phyloP scores from a whole-genome alignment of 164 flowering plant species.

The Piper longum region DNA sequence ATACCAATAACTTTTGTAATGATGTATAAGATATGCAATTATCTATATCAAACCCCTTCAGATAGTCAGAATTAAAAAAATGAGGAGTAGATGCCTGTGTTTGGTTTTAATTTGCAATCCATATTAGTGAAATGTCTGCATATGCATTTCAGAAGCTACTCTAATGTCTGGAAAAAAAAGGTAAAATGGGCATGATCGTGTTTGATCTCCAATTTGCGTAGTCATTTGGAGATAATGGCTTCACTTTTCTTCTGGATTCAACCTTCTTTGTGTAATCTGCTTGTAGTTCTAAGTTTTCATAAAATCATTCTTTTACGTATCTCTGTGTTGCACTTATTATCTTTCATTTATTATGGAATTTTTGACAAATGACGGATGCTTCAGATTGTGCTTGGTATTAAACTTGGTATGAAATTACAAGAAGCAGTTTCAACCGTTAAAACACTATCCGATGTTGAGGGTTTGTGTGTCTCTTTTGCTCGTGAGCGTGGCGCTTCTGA shows the following conservation, averaged over 20 bases:
- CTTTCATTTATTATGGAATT: constrained; percentile 1
- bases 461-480: constrained; percentile 71
- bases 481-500: constrained; percentile 50
- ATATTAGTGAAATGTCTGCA: not conserved
- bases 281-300: no score
- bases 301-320: no score
- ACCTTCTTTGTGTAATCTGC: not conserved
- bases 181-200: not conserved
- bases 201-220: not conserved
- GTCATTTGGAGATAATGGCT: not conserved
- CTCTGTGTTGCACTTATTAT: not conserved
- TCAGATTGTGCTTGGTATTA: constrained; percentile 82
- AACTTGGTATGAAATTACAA: constrained; percentile 73
- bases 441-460: constrained; percentile 93
- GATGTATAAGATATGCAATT: no score
- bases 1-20: no score
- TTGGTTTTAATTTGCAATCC: not conserved
- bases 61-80: no score
- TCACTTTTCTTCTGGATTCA: not conserved
- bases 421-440: constrained; percentile 67
- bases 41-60: no score
- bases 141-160: not conserved
- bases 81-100: not conserved
- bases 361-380: constrained; percentile 5
- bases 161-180: not conserved